Base-by-base conservation (phyloP, 768 basidiomycete genomes). In the Tulasnella sp. region DNA sequence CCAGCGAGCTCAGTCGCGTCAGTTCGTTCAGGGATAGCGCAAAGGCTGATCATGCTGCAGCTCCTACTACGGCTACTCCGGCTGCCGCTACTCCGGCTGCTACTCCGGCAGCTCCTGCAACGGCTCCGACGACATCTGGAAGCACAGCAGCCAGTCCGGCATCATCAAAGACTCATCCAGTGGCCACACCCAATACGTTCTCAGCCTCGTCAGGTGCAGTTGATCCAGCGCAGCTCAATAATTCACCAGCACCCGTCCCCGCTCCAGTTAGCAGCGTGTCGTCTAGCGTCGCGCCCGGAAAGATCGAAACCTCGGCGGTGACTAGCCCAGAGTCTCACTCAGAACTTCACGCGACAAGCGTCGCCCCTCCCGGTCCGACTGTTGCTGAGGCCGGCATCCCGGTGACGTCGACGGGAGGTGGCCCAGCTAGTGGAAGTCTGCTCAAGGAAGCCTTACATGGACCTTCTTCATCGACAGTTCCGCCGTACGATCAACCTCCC, bases 351-450 rank as follows among this genome's bases (percentile, higher is more conserved):
- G 29, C 55, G n/a, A 15, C 55, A 18, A 76, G 73, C 16, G 78
- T 82, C 37, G 80, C 83, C 5, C 79, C 81, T 61, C 77, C 82
- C 16, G 46, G 35, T 10, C 91, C 91, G 5, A 93, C 91, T 4
- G 87, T 94, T 9, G 91, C 92, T 13, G 92, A 93, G 82, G 92
- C 92, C 0, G 92, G 91, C 16, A 84, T 92, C n/a, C 92, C 91
- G 23, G 84, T 92, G n/a, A 83, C 87, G 23, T 90, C 90, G 4
- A 88, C 90, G 23, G 84, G 86, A 4, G 83, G 81, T 0, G 92
- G 91, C 10, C 91, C 91, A 6, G 87, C 89, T 2, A 89, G 88
- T 79, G 92, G 91, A 6, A 90, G 91, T 2, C 84, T 92, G 77
- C 69, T n/a, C 80, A 70, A 72, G 26, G 75, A 74, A 72, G 77